A percentile compares a stretch with the other conserved stretches of the same genome.
phyloP scores from a whole-genome alignment of 495 filamentous ascomycete genomes.

The Glarea lozoyensis region DNA sequence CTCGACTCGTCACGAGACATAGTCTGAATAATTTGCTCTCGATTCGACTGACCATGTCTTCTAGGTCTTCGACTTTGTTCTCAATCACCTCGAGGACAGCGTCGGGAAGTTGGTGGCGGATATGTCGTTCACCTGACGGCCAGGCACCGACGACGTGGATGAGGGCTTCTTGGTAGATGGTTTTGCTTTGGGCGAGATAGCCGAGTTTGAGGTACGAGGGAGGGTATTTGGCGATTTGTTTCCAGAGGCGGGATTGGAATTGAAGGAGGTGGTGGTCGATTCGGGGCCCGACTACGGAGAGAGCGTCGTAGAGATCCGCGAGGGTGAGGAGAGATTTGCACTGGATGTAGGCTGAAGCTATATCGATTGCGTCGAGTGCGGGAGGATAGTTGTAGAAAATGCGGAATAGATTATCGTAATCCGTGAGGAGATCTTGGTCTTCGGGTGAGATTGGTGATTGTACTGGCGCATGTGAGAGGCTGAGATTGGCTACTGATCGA shows the following conservation, averaged over 20 bases:
- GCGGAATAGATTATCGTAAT: constrained; percentile 90
- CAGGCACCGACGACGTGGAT: constrained; percentile 90
- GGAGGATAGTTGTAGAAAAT: constrained; percentile 90
- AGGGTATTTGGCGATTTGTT: constrained; percentile 90
- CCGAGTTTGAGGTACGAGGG: constrained; percentile 84
- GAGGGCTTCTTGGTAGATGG: constrained; percentile 83
- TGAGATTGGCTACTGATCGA: constrained; percentile 75
- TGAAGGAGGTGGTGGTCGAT: constrained; percentile 88
- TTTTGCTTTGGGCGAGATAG: constrained; percentile 71
- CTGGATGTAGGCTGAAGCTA: constrained; percentile 82
- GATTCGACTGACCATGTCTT: constrained; percentile 32
- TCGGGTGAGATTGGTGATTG: constrained; percentile 17
- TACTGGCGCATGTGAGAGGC: constrained; percentile 36
- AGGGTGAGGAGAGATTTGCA: constrained; percentile 79
- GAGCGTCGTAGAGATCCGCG: constrained; percentile 86
- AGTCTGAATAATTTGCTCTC: constrained; percentile 76
- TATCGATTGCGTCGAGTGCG: constrained; percentile 69
- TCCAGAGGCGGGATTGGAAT: constrained; percentile 81
- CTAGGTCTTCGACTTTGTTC: constrained; percentile 77
- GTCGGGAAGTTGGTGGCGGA: constrained; percentile 62
- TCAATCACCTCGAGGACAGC: constrained; percentile 78
- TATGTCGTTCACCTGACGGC: constrained; percentile 68
- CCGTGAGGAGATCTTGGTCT: constrained; percentile 64
- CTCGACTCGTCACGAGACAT: constrained; percentile 65
- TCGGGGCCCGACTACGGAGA: constrained; percentile 78